Evolutionary conservation across 352 stramenopile genomes (phyloP), one percentile per base, ranked within the genome.

Genomic region (Pythium monospermum): DNA sequence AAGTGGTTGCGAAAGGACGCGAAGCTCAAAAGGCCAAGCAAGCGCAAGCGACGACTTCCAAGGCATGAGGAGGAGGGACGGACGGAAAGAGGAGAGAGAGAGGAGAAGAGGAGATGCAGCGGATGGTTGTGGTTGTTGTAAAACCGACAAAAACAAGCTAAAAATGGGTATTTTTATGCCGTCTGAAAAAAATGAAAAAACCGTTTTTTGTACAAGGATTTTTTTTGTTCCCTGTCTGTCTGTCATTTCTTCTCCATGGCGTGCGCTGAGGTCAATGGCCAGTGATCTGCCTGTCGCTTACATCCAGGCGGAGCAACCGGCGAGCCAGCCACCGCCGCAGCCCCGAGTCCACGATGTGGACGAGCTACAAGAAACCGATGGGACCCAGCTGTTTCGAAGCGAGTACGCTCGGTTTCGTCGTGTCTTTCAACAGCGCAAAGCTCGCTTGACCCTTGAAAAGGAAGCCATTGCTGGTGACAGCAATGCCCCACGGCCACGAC

Each of bases 1-100:
- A 80, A 21, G 87, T 79, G 51, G 81, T 92, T 13, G 71, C 77
- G 35, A 79, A 81, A 41, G 81, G 78, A 33, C 81, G 81, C 22
- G 73, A 70, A 12, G 62, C 80, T 51, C 64, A 83, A 66, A 84
- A 84, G 67, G 38, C 53, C 39, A 58, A 64, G 38, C 43, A 59
- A 49, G 40, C 55, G 18, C 44, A 53, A 47, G 26, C 42, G 16
- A 35, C 19, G 8, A 37, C 38, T 10, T 25, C 47, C 10, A 47
- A 53, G 35, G 57, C 53, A 67, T 67, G 53, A 61, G 41, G 57
- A 30, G 44, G 27, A 1, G 16, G 21, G 33, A 31, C 3, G 4
- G 43, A n/a, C 26, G 11, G 6, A n/a, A 23, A 33, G 26, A 30
- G 43, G 7, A n/a, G 40, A 44, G 41, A 33, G 23, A 41, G 19